These are phyloP conservation scores for Aspergillus terreus DNA, from an alignment of 2,329 filamentous ascomycete species.

Conservation along the genomic window DNA sequence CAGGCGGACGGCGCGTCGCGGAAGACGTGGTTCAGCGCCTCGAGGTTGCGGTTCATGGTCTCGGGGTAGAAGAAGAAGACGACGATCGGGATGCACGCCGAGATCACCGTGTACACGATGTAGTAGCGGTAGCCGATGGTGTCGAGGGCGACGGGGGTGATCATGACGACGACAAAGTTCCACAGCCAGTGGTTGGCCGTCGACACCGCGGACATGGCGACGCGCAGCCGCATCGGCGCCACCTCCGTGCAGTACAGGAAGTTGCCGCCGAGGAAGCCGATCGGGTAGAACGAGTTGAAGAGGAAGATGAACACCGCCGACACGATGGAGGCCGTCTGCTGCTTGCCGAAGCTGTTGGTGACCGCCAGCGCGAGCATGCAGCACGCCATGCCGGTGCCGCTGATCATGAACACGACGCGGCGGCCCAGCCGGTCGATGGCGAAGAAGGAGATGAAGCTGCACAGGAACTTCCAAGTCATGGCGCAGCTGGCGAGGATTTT, in stretches of 20 bases:
- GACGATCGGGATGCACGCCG: slow-evolving; percentile 36
- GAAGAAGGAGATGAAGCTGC: slow-evolving; percentile 49
- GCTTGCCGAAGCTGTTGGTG: slow-evolving; percentile 27
- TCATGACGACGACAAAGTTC: slow-evolving; percentile 63
- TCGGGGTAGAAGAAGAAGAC: slow-evolving; percentile 59
- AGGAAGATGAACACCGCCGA: slow-evolving; percentile 48
- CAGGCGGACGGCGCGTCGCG: slow-evolving; percentile 15
- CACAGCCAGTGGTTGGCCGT: slow-evolving; percentile 58
- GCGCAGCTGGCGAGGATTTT: slow-evolving; percentile 45
- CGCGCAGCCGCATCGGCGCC: slow-evolving; percentile 52
- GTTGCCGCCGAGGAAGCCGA: slow-evolving; percentile 58
- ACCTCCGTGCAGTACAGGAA: slow-evolving; percentile 48
- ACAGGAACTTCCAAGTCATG: slow-evolving; percentile 56
- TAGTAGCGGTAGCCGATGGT: slow-evolving; percentile 53
- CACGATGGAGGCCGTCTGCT: slow-evolving; percentile 12
- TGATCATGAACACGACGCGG: slow-evolving; percentile 51
- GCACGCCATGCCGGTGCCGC: slow-evolving; percentile 49
- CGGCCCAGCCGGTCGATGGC: slow-evolving; percentile 51
- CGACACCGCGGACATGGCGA: slow-evolving; percentile 55
- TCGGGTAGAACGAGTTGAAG: slow-evolving; percentile 63
- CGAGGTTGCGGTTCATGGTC: slow-evolving; percentile 56
- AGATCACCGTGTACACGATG: slow-evolving; percentile 50
- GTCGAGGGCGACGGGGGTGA: slow-evolving; percentile 57
- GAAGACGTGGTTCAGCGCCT: slow-evolving; percentile 66
- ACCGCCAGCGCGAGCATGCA: slow-evolving; percentile 55